These are phyloP conservation scores for Botrytis aclada DNA, from an alignment of 2,329 filamentous ascomycete genomes.

Conservation along the genomic window DNA sequence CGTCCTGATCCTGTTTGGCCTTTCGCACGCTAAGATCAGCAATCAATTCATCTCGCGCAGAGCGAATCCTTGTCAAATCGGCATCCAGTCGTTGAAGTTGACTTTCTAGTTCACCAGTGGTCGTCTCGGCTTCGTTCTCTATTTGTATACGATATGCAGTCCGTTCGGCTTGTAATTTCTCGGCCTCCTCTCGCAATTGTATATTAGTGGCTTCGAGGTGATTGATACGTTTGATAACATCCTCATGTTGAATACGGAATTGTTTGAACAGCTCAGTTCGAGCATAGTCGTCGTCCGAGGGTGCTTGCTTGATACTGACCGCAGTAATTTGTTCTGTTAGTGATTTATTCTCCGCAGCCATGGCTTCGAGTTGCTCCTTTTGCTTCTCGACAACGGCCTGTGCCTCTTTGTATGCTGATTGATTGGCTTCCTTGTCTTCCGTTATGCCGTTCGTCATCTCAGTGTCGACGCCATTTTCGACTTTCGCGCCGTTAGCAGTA, in stretches of 20 bases:
- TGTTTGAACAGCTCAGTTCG: constrained; percentile 92
- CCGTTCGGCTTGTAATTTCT: constrained; percentile 80
- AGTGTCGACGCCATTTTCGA: constrained; percentile 42
- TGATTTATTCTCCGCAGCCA: constrained; percentile 72
- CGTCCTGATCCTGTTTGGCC: constrained; percentile 73
- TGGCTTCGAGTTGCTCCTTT: constrained; percentile 80
- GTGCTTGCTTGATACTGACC: constrained; percentile 63
- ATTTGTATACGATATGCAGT: constrained; percentile 77
- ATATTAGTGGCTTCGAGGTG: constrained; percentile 86
- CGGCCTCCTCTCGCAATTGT: constrained; percentile 77
- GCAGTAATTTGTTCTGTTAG: constrained; percentile 76
- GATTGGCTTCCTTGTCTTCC: constrained; percentile 61
- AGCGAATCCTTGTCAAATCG: constrained; percentile 81
- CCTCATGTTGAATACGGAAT: constrained; percentile 85
- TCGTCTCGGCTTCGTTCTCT: constrained; percentile 72
- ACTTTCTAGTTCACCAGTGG: constrained; percentile 74
- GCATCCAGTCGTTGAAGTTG: constrained; percentile 78
- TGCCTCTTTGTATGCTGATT: constrained; percentile 74
- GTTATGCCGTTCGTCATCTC: constrained; percentile 50
- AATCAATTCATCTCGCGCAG: constrained; percentile 77
- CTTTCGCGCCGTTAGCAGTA: constrained; percentile 41
- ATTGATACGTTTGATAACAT: constrained; percentile 88
- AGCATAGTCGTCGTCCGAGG: constrained; percentile 90
- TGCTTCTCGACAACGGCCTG: constrained; percentile 74
- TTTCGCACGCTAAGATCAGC: constrained; percentile 80